Conservation (phyloP, 176 grass and related monocot species). For the Lolium rigidum region DNA sequence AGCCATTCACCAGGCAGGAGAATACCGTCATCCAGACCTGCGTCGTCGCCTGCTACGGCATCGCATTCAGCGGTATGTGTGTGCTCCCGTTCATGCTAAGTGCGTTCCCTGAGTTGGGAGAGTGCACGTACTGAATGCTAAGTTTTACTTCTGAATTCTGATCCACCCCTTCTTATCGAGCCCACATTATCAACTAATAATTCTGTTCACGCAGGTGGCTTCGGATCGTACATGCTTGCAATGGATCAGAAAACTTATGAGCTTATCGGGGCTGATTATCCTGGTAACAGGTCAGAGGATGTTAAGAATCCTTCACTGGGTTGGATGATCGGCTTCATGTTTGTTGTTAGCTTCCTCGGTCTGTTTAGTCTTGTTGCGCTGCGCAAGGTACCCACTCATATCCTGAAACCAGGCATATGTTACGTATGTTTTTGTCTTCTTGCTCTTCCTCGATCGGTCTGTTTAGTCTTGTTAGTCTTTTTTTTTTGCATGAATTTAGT, state of each 20-base stretch:
- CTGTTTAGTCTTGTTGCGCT: constrained; percentile 91
- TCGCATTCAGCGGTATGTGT: constrained; percentile 76
- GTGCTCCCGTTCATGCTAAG: background rate
- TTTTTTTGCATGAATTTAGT: background rate
- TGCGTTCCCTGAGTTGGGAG: background rate
- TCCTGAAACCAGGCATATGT: background rate
- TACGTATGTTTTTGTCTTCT: too few relatives aligned
- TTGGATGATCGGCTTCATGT: constrained; percentile 98
- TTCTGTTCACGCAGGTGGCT: constrained; percentile 69
- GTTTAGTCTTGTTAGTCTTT: too few relatives aligned
- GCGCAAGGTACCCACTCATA: constrained; percentile 62
- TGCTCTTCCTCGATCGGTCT: too few relatives aligned
- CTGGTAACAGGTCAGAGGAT: constrained; percentile 87
- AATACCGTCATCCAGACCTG: constrained; percentile 82
- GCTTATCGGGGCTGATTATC: constrained; percentile 83
- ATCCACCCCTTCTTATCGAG: background rate
- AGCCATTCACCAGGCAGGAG: background rate
- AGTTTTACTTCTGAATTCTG: background rate
- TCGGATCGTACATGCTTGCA: constrained; percentile 84
- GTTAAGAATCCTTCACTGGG: constrained; percentile 87
- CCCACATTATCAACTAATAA: background rate
- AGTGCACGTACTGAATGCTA: background rate
- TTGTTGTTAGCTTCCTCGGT: constrained; percentile 86
- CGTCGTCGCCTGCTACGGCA: constrained; percentile 84
- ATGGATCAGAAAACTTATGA: constrained; percentile 95